Conservation (phyloP, 2,329 filamentous ascomycete genomes). For the Arthrobotrys iridis region DNA sequence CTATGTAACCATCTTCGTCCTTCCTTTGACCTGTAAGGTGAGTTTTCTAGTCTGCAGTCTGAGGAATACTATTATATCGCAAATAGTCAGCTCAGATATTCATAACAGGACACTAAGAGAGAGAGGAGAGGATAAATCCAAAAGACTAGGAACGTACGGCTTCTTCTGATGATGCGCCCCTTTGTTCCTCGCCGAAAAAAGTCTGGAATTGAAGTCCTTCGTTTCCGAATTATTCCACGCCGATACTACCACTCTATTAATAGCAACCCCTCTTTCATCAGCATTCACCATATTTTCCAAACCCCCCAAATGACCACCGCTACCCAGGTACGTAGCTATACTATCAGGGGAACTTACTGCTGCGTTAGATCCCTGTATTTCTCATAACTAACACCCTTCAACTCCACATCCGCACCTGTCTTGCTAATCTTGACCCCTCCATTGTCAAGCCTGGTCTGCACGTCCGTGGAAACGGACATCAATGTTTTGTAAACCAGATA, state of each 20-base stretch:
- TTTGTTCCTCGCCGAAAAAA: conserved; percentile 6
- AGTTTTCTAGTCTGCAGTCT: background rate
- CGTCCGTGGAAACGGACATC: conserved; percentile 6
- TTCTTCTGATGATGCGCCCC: conserved; percentile 8
- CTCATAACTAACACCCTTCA: conserved; percentile 46
- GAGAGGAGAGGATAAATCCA: too few relatives aligned
- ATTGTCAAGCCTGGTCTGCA: conserved; percentile 12
- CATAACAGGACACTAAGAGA: too few relatives aligned
- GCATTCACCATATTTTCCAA: background rate
- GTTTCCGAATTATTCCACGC: conserved; percentile 52
- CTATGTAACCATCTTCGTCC: too few relatives aligned
- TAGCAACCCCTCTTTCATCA: background rate
- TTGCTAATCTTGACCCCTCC: conserved; percentile 32
- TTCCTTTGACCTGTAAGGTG: too few relatives aligned
- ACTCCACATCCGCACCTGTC: conserved; percentile 39
- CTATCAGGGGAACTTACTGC: conserved; percentile 17
- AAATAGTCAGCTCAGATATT: background rate
- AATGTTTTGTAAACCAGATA: conserved; percentile 45
- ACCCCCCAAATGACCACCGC: background rate
- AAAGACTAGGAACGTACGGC: background rate
- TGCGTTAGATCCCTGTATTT: conserved; percentile 45
- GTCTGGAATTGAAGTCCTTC: conserved; percentile 30
- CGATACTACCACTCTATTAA: conserved; percentile 30
- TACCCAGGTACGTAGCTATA: background rate
- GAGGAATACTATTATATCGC: background rate